Conservation (phyloP, 345 rosid species). For the Excoecaria agallocha region DNA sequence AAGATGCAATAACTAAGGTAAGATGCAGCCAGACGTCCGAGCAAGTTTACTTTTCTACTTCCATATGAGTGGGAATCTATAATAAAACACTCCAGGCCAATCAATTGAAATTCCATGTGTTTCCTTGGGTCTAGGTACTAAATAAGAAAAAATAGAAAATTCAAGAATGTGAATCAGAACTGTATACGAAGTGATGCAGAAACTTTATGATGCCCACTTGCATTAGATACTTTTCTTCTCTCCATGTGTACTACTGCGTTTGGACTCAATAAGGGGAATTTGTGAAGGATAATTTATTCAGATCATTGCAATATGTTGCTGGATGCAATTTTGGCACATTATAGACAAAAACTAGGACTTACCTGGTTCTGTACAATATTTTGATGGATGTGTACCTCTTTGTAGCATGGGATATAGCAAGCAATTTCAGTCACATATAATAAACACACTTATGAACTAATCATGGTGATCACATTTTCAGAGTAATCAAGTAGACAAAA, state of each 20-base stretch:
- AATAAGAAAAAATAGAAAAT: neutral
- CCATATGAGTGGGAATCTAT: neutral
- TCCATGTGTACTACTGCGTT: too few species aligned
- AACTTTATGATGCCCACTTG: neutral
- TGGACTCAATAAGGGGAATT: too few species aligned
- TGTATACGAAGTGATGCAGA: neutral
- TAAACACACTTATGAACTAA: neutral
- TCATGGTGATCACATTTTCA: neutral
- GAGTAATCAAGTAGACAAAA: neutral
- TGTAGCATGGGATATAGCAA: neutral
- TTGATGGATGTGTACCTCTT: too few species aligned
- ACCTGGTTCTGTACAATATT: too few species aligned
- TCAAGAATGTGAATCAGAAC: neutral
- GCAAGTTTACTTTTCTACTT: neutral
- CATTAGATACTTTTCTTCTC: too few species aligned
- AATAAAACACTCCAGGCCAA: neutral
- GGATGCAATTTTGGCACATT: neutral
- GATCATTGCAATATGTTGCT: too few species aligned
- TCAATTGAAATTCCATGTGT: neutral
- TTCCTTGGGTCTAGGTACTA: neutral
- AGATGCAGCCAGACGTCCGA: too few species aligned
- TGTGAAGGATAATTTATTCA: too few species aligned
- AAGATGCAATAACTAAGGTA: too few species aligned
- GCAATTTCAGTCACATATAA: neutral
- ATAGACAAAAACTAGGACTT: neutral